These are phyloP conservation scores for Bidens hawaiensis DNA, from an alignment of 140 eudicot species.

Conservation along the genomic window DNA sequence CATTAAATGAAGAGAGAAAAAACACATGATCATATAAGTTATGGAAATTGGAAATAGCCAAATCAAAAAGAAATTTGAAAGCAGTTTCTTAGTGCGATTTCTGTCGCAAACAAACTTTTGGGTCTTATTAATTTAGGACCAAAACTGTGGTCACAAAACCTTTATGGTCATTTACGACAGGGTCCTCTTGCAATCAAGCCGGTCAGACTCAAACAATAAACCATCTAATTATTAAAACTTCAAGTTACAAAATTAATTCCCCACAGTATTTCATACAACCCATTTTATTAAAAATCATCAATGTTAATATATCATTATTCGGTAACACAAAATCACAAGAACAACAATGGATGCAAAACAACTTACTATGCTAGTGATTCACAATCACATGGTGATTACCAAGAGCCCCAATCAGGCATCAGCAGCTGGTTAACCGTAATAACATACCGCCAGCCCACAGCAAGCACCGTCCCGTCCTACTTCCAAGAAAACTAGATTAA, in stretches of 20 bases:
- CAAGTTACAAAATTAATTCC: not conserved
- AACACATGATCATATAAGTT: not conserved
- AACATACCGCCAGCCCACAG: too few species aligned
- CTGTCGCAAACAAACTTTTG: too few species aligned
- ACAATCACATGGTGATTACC: not conserved
- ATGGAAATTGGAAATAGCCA: not conserved
- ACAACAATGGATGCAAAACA: not conserved
- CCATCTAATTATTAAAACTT: not conserved
- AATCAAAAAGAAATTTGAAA: not conserved
- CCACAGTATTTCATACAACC: not conserved
- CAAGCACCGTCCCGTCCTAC: too few species aligned
- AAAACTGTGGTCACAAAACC: too few species aligned
- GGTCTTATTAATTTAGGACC: too few species aligned
- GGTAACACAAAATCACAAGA: not conserved
- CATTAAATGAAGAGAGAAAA: not conserved
- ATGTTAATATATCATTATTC: not conserved
- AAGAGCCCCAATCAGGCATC: not conserved
- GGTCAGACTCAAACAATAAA: not conserved
- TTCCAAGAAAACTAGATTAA: not conserved
- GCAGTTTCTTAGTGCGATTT: not conserved
- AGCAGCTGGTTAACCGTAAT: slow-evolving; percentile 11
- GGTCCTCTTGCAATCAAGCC: too few species aligned
- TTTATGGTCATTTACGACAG: not conserved
- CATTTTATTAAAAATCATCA: not conserved
- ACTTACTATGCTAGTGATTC: not conserved